A percentile compares a stretch with the other conserved stretches of the same genome.
Conservation (phyloP, 2,329 filamentous ascomycete genomes). For the Claviceps arundinis region DNA sequence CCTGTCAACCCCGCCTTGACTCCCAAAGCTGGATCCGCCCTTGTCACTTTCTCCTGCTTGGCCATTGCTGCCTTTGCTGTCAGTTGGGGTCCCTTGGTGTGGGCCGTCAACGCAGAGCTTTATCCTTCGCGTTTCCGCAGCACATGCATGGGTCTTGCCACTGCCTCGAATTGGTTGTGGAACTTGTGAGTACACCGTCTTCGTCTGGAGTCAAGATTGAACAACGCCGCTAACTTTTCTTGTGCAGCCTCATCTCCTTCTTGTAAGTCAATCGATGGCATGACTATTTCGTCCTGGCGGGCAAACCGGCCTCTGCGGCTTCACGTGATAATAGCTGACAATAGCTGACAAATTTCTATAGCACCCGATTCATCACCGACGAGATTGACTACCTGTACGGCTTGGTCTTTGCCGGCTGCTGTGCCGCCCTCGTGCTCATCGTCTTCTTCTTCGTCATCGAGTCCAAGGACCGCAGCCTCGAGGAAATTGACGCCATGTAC, state of each 20-base stretch:
- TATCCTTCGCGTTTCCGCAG: conserved; percentile 46
- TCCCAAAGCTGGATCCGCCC: conserved; percentile 38
- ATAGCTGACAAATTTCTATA: conserved; percentile 12
- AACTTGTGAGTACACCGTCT: conserved; percentile 37
- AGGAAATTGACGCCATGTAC: conserved; percentile 72
- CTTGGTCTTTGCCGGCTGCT: conserved; percentile 58
- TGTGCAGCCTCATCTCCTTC: conserved; percentile 28
- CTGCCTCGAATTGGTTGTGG: conserved; percentile 49
- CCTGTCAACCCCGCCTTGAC: conserved; percentile 27
- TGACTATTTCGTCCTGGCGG: too few relatives aligned
- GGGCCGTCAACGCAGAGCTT: conserved; percentile 51
- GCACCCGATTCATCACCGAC: conserved; percentile 59
- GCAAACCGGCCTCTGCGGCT: too few relatives aligned
- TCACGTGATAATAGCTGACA: conserved; percentile 10
- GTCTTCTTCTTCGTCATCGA: conserved; percentile 69
- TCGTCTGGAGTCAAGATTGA: background rate
- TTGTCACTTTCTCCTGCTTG: conserved; percentile 56
- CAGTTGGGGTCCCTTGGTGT: conserved; percentile 58
- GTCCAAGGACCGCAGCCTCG: conserved; percentile 55
- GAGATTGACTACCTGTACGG: conserved; percentile 58
- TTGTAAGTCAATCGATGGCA: conserved; percentile 20
- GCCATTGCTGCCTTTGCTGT: conserved; percentile 55
- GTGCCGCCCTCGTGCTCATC: conserved; percentile 45
- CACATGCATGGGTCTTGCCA: conserved; percentile 41
- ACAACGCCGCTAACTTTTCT: background rate